Evolutionary conservation across 305 asterid species (phyloP).

Genomic region (Petunia hybrid): DNA sequence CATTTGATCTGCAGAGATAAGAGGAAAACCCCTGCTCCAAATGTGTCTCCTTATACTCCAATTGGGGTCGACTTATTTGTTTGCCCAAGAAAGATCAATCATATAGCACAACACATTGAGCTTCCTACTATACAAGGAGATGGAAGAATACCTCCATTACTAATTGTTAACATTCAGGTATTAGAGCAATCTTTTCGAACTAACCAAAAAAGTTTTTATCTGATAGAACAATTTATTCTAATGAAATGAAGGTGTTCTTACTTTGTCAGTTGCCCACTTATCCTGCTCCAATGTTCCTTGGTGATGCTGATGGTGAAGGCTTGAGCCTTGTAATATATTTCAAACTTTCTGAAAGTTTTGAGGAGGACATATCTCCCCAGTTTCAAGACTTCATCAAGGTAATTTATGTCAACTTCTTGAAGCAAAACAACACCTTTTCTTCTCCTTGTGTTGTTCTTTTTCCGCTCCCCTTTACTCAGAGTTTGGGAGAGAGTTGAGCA

Average conservation of each 20-base stretch:
- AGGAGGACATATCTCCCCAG: slow-evolving; percentile 72
- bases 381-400: slow-evolving; percentile 88
- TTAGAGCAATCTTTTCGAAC: neutral
- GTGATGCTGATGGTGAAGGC: slow-evolving; percentile 95
- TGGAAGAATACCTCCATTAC: slow-evolving; percentile 68
- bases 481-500: neutral
- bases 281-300: slow-evolving; percentile 90
- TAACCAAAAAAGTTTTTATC: neutral
- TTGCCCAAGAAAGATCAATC: slow-evolving; percentile 74
- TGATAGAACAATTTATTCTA: neutral
- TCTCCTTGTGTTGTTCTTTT: neutral
- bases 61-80: slow-evolving; percentile 89
- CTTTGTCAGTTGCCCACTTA: slow-evolving; percentile 83
- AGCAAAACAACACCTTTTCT: slow-evolving; percentile 10
- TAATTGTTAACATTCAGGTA: slow-evolving; percentile 94
- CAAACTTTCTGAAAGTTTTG: slow-evolving; percentile 72
- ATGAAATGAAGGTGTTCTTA: neutral
- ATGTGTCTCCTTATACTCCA: slow-evolving; percentile 72
- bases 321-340: slow-evolving; percentile 89
- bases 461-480: neutral
- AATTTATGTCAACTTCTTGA: slow-evolving; percentile 31
- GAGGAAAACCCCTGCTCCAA: slow-evolving; percentile 86
- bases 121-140: slow-evolving; percentile 73
- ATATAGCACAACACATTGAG: slow-evolving; percentile 91
- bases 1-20: slow-evolving; percentile 73